Evolutionary conservation across 306 rosid species (phyloP).

Genomic region (Mimosa pudica): DNA sequence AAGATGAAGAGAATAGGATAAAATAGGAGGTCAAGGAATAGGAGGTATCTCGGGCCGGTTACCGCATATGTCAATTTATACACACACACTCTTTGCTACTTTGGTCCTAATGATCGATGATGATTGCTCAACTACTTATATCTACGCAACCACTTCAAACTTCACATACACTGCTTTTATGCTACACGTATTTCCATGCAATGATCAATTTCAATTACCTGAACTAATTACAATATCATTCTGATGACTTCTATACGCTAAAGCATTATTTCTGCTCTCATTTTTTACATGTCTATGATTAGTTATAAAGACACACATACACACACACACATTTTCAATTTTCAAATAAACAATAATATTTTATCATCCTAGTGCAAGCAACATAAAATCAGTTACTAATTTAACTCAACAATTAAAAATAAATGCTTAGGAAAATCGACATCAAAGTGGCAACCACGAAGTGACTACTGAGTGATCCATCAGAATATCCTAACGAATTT

Average conservation of each 20-base stretch:
- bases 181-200: background rate
- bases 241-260: background rate
- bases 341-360: background rate
- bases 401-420: slow-evolving; percentile 7
- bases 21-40: too few species aligned
- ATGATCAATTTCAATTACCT: background rate
- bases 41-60: too few species aligned
- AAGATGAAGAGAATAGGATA: too few species aligned
- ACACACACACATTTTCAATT: background rate
- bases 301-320: too few species aligned
- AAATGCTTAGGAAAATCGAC: background rate
- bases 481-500: slow-evolving; percentile 34
- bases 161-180: background rate
- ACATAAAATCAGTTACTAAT: background rate
- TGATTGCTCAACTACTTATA: too few species aligned
- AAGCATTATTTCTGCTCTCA: background rate
- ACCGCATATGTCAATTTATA: too few species aligned
- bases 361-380: background rate
- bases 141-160: background rate
- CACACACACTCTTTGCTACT: background rate
- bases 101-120: background rate
- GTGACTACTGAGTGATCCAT: slow-evolving; percentile 11
- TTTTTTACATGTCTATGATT: background rate
- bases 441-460: background rate
- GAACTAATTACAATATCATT: background rate